Base-by-base conservation (phyloP, 1,284 basidiomycete species). In the Ustilago sp. region DNA sequence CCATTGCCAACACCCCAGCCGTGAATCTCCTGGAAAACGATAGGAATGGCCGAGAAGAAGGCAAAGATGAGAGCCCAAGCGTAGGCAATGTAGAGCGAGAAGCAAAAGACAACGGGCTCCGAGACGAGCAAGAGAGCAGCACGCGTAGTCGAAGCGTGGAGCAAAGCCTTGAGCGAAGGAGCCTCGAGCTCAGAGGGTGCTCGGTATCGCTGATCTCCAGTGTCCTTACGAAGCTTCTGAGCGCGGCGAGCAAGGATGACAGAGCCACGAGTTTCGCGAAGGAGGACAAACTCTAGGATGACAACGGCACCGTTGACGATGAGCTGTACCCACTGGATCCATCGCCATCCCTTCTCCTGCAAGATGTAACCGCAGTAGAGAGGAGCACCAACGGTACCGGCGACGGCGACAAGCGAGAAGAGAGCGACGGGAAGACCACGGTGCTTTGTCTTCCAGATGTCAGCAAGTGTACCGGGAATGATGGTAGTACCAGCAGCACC, bases 201-300 rank as follows among this genome's bases (percentile, higher is more conserved):
- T 7, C 85, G 78, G 78, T 82, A 86, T 61, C 83, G 73, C 57
- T 82, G 76, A 53, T 82, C 80, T 9, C 83, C 84, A 3, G 84
- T 86, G 70, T 85, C 75, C 56, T 85, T 83, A 34, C 84, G 66
- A 19, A 86, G 72, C 59, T 80, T 80, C 66, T 81, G 79, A 19
- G 86, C 86, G 11, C 83, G 77, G 6, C 64, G 57, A 15, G 75
- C 69, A 31, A 86, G 77, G 38, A 86, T 80, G 65, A 80, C 84
- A 19, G 85, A 83, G 43, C 86, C 85, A 36, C 86, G 81, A 2
- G 85, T 86, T 67, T 87, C 86, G 52, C 81, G 78, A 50, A 86
- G 81, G 45, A 87, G 75, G 66, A 85, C 34, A 48, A 84, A 47
- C 43, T 86, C 84, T 56, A 79, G 72, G 41, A 86, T 58, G 61